A percentile compares a stretch with the other conserved stretches of the same genome.
Conservation (phyloP, 2,329 filamentous ascomycete species). For the Lasiodiplodia citricola region DNA sequence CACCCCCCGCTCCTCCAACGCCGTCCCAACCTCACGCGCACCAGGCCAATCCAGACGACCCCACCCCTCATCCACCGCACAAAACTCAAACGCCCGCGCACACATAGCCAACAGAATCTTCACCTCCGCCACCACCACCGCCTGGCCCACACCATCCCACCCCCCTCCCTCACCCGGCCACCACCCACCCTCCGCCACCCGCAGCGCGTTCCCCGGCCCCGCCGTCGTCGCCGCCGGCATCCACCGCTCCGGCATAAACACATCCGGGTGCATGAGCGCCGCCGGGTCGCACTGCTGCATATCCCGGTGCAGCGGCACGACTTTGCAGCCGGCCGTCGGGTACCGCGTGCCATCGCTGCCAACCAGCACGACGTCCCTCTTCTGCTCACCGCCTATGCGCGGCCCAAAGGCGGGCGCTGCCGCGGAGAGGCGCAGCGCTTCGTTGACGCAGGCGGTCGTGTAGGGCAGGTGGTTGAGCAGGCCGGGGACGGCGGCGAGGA, state of each 20-base stretch:
- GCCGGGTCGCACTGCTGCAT: neutral
- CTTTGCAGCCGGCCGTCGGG: slow-evolving; percentile 31
- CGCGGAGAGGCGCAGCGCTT: slow-evolving; percentile 57
- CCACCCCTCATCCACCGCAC: slow-evolving; percentile 33
- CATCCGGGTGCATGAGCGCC: slow-evolving; percentile 31
- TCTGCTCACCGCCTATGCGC: neutral
- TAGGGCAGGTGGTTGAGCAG: slow-evolving; percentile 59
- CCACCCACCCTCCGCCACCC: slow-evolving; percentile 37
- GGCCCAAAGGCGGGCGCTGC: slow-evolving; percentile 46
- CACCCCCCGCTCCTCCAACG: slow-evolving; percentile 33
- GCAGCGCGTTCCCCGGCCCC: slow-evolving; percentile 34
- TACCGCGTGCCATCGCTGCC: neutral
- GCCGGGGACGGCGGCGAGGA: neutral
- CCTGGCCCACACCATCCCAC: slow-evolving; percentile 45
- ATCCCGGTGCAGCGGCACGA: neutral
- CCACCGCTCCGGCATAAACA: slow-evolving; percentile 15
- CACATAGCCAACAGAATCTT: slow-evolving; percentile 50
- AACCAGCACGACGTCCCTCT: neutral
- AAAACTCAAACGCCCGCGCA: slow-evolving; percentile 57
- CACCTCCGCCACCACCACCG: slow-evolving; percentile 45
- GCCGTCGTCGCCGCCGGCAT: slow-evolving; percentile 24
- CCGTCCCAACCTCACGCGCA: slow-evolving; percentile 35
- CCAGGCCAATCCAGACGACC: slow-evolving; percentile 32
- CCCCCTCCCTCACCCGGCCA: slow-evolving; percentile 48
- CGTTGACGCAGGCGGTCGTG: slow-evolving; percentile 59